A percentile compares a stretch with the other conserved stretches of the same genome.
Evolutionary conservation across 768 basidiomycete species (phyloP).

Genomic region (Tylopilus sp.): DNA sequence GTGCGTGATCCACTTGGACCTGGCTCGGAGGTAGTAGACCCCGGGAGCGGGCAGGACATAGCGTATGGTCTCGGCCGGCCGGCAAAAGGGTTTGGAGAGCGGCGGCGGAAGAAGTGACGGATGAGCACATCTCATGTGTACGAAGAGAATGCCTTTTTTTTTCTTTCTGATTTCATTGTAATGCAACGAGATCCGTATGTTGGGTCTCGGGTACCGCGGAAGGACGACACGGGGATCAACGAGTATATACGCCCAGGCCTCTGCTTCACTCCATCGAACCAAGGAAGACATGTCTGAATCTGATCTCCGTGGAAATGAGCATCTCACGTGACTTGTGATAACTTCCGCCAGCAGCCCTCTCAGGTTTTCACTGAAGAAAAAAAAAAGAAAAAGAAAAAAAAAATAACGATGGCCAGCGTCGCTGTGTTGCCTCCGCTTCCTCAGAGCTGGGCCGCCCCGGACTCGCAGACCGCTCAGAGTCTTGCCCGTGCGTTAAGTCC

Average conservation of each 20-base stretch:
- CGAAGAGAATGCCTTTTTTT: no score
- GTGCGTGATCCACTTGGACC: constrained; percentile 36
- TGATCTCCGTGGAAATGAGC: background rate
- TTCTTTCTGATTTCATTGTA: no score
- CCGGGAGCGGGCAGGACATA: background rate
- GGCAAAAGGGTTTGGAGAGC: constrained; percentile 29
- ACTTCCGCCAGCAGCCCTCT: background rate
- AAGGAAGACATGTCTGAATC: no score
- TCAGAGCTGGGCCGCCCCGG: constrained; percentile 19
- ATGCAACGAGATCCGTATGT: background rate
- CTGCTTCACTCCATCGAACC: no score
- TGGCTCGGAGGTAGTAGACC: constrained; percentile 2
- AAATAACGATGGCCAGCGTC: constrained; percentile 20
- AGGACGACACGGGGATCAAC: background rate
- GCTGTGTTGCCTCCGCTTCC: constrained; percentile 28
- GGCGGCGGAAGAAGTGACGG: constrained; percentile 14
- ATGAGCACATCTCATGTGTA: no score
- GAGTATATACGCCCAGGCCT: background rate
- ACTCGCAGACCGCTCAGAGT: constrained; percentile 9
- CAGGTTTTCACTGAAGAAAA: no score
- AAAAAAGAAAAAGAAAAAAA: background rate
- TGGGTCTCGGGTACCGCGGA: background rate
- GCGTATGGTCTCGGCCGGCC: background rate
- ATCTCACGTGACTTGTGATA: background rate
- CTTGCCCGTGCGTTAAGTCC: constrained; percentile 26